Base-by-base conservation (phyloP, 345 rosid genomes). In the Salix exigua region DNA sequence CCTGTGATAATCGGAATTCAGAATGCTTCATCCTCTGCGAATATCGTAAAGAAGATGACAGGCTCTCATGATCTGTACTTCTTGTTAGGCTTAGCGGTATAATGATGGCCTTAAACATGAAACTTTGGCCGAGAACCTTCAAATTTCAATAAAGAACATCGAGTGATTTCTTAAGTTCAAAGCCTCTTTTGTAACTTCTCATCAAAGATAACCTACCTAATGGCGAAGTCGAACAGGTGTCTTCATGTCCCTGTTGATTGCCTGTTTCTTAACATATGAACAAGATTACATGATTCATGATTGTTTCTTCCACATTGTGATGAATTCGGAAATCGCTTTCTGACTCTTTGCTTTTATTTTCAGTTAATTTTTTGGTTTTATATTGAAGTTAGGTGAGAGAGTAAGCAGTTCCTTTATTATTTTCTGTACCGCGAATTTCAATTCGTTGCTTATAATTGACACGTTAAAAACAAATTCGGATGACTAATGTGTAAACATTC, bases 181-280 rank as follows among this genome's bases (percentile, higher is more conserved):
- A 77, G 87, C 80, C 82, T 71, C 63, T 71, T 21, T 3, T 38
- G 68, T 79, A 80, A 80, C 85, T 82, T 81, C 75, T 77, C 38
- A 76, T 79, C 72, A 76, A 84, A 81, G 87, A 33, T 53, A 78
- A 80, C 71, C 53, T 65, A 18, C 48, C 66, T 26, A 62, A 46
- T 66, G 66, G 61, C 63, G 38, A 69, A 30, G 70, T 28, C 42
- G 50, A 44, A 7, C 19, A 53, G 40, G 3, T 70, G 61, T 75
- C 73, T 63, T 74, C 72, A 37, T 72, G 74, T 74, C 79, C 38
- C 35, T 62, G 70, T 76, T 58, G 73, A 74, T 81, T 81, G 77
- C 73, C 80, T 62, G 23, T 75, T 66, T 77, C 11, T 65, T 51
- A 71, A 80, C 37, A 78, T 44, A 9, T 60, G 58, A 30, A 73